Percentiles rank a stretch among this genome's conserved stretches.
phyloP scores from a whole-genome alignment of 441 rosid species.

The Theobroma grandiflorum region DNA sequence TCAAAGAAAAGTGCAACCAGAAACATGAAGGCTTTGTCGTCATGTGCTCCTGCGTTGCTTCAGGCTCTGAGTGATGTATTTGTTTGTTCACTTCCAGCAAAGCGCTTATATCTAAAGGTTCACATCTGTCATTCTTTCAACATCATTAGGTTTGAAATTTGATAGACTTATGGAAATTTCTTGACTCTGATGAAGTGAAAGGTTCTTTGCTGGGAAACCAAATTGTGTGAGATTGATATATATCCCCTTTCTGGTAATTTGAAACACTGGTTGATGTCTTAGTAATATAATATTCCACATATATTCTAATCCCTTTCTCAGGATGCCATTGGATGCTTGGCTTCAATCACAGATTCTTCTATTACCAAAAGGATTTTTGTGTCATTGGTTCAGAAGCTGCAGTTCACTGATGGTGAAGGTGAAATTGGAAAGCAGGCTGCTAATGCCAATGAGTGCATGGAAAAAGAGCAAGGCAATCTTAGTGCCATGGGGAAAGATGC shows the following conservation, averaged over 20 bases:
- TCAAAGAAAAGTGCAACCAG: conserved; percentile 72
- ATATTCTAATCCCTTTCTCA: conserved; percentile 41
- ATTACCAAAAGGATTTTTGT: conserved; percentile 62
- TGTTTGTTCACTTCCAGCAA: conserved; percentile 56
- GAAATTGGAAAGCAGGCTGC: conserved; percentile 46
- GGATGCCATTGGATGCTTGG: conserved; percentile 89
- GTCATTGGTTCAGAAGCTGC: conserved; percentile 66
- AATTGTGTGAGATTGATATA: not conserved
- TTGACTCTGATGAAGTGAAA: not conserved
- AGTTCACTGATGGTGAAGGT: conserved; percentile 53
- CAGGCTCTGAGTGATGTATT: conserved; percentile 68
- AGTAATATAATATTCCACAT: conserved; percentile 13
- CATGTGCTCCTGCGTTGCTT: conserved; percentile 74
- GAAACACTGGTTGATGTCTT: not conserved
- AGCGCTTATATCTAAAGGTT: conserved; percentile 76
- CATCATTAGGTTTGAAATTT: not conserved
- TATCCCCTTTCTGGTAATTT: not conserved
- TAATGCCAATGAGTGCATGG: conserved; percentile 40
- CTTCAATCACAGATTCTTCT: conserved; percentile 80
- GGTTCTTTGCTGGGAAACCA: not conserved
- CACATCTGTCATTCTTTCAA: conserved; percentile 19
- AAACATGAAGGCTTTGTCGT: conserved; percentile 75
- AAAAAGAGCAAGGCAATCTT: conserved; percentile 43
- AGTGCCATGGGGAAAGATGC: conserved; percentile 45
- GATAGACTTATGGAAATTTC: conserved; percentile 5